phyloP scores from a whole-genome alignment of 192 early-diverging fungal genomes.

The Coemansia sp. region DNA sequence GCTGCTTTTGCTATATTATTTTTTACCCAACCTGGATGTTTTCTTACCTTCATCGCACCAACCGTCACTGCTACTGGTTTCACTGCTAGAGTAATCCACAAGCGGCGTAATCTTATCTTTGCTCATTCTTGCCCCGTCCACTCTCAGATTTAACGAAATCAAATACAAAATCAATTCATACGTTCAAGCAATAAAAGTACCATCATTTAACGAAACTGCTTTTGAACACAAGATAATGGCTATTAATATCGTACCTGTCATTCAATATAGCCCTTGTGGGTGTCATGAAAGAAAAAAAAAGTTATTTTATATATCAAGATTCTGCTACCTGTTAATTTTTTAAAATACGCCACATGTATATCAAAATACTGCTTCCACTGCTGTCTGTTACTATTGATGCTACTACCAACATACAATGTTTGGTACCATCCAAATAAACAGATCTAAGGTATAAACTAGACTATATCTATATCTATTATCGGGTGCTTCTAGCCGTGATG shows the following conservation, averaged over 20 bases:
- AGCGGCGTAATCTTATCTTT: conserved; percentile 6
- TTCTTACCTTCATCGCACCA: not conserved
- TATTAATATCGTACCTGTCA: not conserved
- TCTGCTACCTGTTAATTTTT: no score
- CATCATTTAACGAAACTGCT: not conserved
- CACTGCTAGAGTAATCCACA: conserved; percentile 45
- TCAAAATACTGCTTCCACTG: not conserved
- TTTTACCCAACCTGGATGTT: not conserved
- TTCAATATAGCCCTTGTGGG: not conserved
- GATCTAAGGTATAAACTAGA: no score
- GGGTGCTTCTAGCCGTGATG: no score
- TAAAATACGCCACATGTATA: not conserved
- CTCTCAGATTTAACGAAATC: not conserved
- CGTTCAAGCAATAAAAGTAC: not conserved
- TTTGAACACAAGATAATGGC: no score
- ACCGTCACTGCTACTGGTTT: conserved; percentile 22
- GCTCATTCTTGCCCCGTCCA: not conserved
- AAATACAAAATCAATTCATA: not conserved
- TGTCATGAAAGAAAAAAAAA: not conserved
- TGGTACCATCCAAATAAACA: not conserved
- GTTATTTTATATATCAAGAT: not conserved
- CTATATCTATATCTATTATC: not conserved
- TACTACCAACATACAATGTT: not conserved
- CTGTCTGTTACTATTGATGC: not conserved
- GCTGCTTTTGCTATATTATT: not conserved